phyloP scores from a whole-genome alignment of 371 early-diverging fungal species.

The Mortierella sp. region DNA sequence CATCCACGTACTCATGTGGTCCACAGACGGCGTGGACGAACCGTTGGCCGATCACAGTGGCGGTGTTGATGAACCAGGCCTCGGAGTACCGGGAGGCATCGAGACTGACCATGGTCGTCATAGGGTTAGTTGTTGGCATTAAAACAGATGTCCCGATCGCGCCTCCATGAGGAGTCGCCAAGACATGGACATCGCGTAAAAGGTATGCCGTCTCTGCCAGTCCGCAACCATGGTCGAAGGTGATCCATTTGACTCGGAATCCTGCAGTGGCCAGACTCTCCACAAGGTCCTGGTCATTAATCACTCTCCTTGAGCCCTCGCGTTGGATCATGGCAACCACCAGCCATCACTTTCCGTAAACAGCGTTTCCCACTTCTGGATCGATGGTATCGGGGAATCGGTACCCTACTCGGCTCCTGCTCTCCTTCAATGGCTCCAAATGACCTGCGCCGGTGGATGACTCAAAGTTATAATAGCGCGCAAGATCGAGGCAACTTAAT shows the following conservation, averaged over 20 bases:
- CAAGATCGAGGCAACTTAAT: constrained; percentile 26
- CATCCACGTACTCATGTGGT: constrained; percentile 42
- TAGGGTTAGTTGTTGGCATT: no score
- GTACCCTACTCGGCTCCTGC: constrained; percentile 17
- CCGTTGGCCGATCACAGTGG: constrained; percentile 63
- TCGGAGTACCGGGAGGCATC: constrained; percentile 61
- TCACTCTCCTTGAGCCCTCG: constrained; percentile 22
- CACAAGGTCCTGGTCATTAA: constrained; percentile 46
- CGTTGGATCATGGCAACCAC: constrained; percentile 45
- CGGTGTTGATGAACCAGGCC: constrained; percentile 62
- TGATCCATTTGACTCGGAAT: constrained; percentile 44
- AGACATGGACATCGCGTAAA: constrained; percentile 61
- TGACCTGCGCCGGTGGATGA: background rate
- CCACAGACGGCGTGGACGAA: constrained; percentile 59
- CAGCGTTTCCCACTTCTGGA: constrained; percentile 27
- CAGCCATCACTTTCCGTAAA: constrained; percentile 17
- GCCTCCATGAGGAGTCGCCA: constrained; percentile 64
- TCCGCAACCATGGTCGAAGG: no score
- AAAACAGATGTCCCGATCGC: constrained; percentile 62
- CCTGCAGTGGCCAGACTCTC: constrained; percentile 29
- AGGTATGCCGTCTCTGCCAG: constrained; percentile 60
- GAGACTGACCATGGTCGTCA: constrained; percentile 58
- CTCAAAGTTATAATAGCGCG: constrained; percentile 46
- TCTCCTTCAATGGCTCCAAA: background rate
- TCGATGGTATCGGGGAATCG: constrained; percentile 46